Evolutionary conservation across 31 red algal genomes (phyloP).

Genomic region (Asparagopsis taxiformis): DNA sequence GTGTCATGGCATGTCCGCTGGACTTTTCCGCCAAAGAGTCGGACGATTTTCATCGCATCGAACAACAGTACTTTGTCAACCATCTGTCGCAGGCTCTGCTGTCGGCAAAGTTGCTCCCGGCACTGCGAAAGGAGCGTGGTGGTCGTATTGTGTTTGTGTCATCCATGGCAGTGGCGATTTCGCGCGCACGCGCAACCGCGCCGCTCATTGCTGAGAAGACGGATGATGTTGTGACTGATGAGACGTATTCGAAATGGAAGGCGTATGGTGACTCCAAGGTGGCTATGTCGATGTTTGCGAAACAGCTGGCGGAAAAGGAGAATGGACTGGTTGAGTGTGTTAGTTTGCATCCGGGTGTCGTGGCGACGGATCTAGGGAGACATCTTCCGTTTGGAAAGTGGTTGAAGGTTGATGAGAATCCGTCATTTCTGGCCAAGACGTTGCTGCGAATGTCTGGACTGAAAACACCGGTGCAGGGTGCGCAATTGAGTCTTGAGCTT

Average conservation of each 20-base stretch:
- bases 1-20: slow-evolving; percentile 71
- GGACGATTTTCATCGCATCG: slow-evolving; percentile 11
- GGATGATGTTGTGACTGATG: slow-evolving; percentile 8
- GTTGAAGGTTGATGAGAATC: slow-evolving; percentile 1
- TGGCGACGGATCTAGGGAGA: slow-evolving; percentile 55
- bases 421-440: background rate
- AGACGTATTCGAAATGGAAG: slow-evolving; percentile 56
- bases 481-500: slow-evolving; percentile 42
- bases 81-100: slow-evolving; percentile 64
- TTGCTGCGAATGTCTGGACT: slow-evolving; percentile 24
- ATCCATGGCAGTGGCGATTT: slow-evolving; percentile 35
- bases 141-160: slow-evolving; percentile 60
- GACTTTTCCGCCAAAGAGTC: slow-evolving; percentile 9
- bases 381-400: slow-evolving; percentile 43
- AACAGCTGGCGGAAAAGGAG: slow-evolving; percentile 30
- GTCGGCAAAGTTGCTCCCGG: slow-evolving; percentile 11
- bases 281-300: slow-evolving; percentile 67
- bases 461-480: slow-evolving; percentile 46
- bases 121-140: slow-evolving; percentile 10
- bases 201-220: slow-evolving; percentile 29
- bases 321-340: slow-evolving; percentile 10
- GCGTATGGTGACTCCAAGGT: slow-evolving; percentile 66
- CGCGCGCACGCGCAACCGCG: slow-evolving; percentile 7
- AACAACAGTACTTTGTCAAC: slow-evolving; percentile 56
- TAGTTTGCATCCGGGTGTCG: slow-evolving; percentile 69